Base-by-base conservation (phyloP, 2,329 filamentous ascomycete species). In the Cucurbitaria berberidis region DNA sequence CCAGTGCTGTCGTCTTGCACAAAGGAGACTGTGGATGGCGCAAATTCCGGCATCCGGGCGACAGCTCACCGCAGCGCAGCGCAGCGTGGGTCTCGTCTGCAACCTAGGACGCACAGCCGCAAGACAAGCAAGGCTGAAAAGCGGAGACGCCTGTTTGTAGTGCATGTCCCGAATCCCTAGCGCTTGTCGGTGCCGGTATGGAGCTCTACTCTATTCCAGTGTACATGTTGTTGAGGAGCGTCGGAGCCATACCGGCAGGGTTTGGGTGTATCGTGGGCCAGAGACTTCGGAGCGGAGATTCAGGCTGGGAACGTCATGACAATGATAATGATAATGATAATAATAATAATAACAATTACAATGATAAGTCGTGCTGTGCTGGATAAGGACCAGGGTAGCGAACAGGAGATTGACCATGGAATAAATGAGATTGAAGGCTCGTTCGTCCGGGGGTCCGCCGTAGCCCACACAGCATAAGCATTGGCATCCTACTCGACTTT, bases 31-130 rank as follows among this genome's bases (percentile, higher is more conserved):
- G 7, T 36, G 38, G 15, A n/a, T 16, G 5, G n/a, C 11, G 35
- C 35, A 38, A 18, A 22, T 13, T 6, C 2, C 46, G 53, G 35
- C 50, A n/a, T 18, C 38, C 53, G 47, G 53, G 53, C 53, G 45
- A 51, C 50, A 53, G 42, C 42, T 52, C 40, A 47, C 48, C 34
- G 51, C 51, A 53, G 57, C 61, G 52, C 60, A 57, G 56, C 38
- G n/a, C n/a, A n/a, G n/a, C n/a, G n/a, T n/a, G n/a, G n/a, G n/a
- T n/a, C n/a, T n/a, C n/a, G n/a, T 30, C 42, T 56, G 58, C 51
- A 59, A 47, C 51, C 45, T 45, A 48, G 40, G 56, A 55, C 38
- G 43, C 48, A 49, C 52, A 42, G 47, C 30, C 42, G 47, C 30
- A 30, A 36, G 24, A 42, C 30, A 30, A 36, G 24, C 41, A 40